Conservation (phyloP, 345 rosid species). For the Aegle marmelos region DNA sequence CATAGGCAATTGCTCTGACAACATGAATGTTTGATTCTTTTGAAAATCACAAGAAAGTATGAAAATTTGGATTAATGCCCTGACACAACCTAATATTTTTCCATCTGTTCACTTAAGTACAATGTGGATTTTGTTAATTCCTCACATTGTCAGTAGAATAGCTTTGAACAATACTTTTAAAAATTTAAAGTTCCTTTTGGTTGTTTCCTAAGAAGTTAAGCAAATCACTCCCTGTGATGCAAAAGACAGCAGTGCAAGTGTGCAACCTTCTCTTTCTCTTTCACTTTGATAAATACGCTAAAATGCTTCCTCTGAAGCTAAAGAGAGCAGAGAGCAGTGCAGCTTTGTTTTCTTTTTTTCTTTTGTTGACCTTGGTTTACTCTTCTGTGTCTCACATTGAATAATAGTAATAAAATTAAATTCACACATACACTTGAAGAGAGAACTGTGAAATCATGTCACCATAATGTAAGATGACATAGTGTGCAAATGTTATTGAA, state of each 20-base stretch:
- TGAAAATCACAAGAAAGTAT: background rate
- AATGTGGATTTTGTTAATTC: background rate
- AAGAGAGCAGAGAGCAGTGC: background rate
- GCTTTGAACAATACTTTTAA: background rate
- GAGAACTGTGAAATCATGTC: background rate
- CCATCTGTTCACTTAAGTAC: background rate
- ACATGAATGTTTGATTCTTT: no score
- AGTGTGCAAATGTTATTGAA: background rate
- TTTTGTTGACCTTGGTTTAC: background rate
- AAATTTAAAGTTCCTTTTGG: no score
- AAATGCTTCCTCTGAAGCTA: background rate
- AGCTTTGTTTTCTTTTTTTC: background rate
- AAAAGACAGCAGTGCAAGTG: background rate
- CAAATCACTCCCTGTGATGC: background rate
- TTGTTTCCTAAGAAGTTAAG: background rate
- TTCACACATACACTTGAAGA: background rate
- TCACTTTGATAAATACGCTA: no score
- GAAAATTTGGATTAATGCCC: background rate
- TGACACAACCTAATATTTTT: background rate
- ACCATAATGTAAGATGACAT: background rate
- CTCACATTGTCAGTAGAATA: background rate
- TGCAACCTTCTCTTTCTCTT: background rate
- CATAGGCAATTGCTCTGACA: background rate
- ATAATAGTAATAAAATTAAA: no score
- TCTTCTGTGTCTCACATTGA: background rate